Evolutionary conservation across 345 rosid genomes (phyloP), one percentile per base, ranked within the genome.

Genomic region (Brassica juncea): DNA sequence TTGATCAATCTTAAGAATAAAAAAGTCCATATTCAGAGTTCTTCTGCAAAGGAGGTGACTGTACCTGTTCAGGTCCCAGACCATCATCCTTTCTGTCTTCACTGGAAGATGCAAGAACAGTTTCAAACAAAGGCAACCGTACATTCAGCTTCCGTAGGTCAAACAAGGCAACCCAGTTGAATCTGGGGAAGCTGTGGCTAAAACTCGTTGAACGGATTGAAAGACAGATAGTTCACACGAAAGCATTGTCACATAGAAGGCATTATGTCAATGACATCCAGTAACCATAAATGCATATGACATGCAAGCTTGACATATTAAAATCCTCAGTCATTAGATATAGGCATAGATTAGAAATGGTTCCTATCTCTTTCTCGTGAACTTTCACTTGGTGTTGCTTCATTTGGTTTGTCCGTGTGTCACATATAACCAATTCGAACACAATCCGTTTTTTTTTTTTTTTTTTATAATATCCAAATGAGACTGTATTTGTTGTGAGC

Each of bases 61-160:
- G 9, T 87, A 94, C 99, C 97, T 91, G 86, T 83, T 90, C 15
- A 95, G 88, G 80, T 93, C 98, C 99, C 98, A 93, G 64, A 95
- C 88, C 83, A 86, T 93, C 75, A 95, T 62, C 74, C 99, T 93
- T 93, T 85, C 98, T 83, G 84, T 91, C 96, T 70, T 88, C 96
- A 8, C 96, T 91, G 4, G 94, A 90, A 80, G 99, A 95, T 59
- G 97, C 99, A 31, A 93, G 85, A 75, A 95, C 92, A 0, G 93
- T 42, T 42, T 9, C 49, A 42, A 23, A 23, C 25, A 23, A 23
- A 23, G 25, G 25, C 77, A 94, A 77, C 2, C 95, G 91, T 3
- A 60, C 74, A 34, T 80, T 79, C 78, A 94, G 85, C 86, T 92
- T 92, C 68, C 98, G 84, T 67, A 87, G 77, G 83, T 94, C 99